A percentile compares a stretch with the other conserved stretches of the same genome.
Conservation (phyloP, 2,329 filamentous ascomycete species). For the Sclerotinia nivalis region DNA sequence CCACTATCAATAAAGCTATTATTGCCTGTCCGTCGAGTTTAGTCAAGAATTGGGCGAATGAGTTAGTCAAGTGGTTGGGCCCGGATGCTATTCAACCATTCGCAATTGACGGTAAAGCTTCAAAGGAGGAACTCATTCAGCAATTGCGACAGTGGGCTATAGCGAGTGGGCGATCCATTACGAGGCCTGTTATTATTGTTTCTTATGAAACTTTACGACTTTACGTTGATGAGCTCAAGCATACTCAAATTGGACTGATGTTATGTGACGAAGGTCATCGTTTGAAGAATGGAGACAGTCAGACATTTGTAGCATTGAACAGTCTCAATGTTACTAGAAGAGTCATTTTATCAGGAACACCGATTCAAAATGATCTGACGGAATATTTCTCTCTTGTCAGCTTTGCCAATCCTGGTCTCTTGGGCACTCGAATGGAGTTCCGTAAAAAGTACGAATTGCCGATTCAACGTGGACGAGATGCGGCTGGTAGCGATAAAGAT, state of each 20-base stretch:
- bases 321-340: slow-evolving; percentile 85
- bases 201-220: slow-evolving; percentile 95
- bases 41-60: slow-evolving; percentile 97
- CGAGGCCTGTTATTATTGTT: slow-evolving; percentile 84
- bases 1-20: slow-evolving; percentile 93
- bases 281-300: slow-evolving; percentile 93
- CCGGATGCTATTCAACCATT: slow-evolving; percentile 89
- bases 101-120: slow-evolving; percentile 93
- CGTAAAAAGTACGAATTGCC: slow-evolving; percentile 92
- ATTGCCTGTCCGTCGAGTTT: slow-evolving; percentile 96
- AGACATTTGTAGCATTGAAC: slow-evolving; percentile 90
- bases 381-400: slow-evolving; percentile 96
- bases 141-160: slow-evolving; percentile 96
- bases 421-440: slow-evolving; percentile 88
- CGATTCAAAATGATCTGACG: slow-evolving; percentile 97
- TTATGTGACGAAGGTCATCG: slow-evolving; percentile 97
- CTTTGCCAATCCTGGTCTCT: slow-evolving; percentile 90
- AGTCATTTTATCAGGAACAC: slow-evolving; percentile 94
- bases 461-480: slow-evolving; percentile 88
- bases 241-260: slow-evolving; percentile 87
- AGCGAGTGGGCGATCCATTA: slow-evolving; percentile 71
- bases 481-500: slow-evolving; percentile 81
- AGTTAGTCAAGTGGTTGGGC: slow-evolving; percentile 94
- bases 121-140: slow-evolving; percentile 86
- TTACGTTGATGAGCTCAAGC: slow-evolving; percentile 85